Evolutionary conservation across 73 alveolate species (phyloP), one percentile per base, ranked within the genome.

Genomic region (Halteria grandinella): DNA sequence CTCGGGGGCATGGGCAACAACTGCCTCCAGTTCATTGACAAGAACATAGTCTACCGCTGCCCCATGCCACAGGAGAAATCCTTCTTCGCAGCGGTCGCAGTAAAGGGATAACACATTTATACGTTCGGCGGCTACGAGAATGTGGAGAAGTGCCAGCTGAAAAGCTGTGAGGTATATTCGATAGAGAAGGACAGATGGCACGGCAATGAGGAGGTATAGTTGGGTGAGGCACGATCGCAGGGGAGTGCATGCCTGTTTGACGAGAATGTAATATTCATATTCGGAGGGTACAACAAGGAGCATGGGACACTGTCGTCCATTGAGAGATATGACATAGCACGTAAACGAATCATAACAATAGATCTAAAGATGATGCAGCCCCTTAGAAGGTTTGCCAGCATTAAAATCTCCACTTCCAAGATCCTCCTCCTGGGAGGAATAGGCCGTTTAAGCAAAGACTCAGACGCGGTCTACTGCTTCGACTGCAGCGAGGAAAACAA

Each of bases 261-360:
- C 63, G 96, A 91, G 33, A 86, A 77, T 39, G 92, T 81, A 21
- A 91, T 93, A 37, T 90, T 88, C 51, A 86, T 95, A 47, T 95
- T 95, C 86, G 99, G 99, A 6, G 99, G 99, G 1, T 95, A 92
- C 87, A 95, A 95, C 77, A 95, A 93, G 85, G 96, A 93, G 41
- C 83, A 70, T 44, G 98, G 99, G 50, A 95, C 99, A 15, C 82
- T 95, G 33, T 86, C 83, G 54, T 49, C 96, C 14, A 95, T 95
- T 58, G 99, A 95, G 85, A 91, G 92, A 89, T 87, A 91, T 48
- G 88, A 88, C 48, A 78, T 95, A 18, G 85, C 76, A 7, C 89
- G 91, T 55, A 89, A 93, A 71, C 82, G 76, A 32, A 84, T 93
- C 89, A 91, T 80, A 48, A 58, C 83, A 29, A 78, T 91, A 28